Evolutionary conservation across 345 rosid species (phyloP), one percentile per base, ranked within the genome.

Genomic region (Pistacia integerrima): DNA sequence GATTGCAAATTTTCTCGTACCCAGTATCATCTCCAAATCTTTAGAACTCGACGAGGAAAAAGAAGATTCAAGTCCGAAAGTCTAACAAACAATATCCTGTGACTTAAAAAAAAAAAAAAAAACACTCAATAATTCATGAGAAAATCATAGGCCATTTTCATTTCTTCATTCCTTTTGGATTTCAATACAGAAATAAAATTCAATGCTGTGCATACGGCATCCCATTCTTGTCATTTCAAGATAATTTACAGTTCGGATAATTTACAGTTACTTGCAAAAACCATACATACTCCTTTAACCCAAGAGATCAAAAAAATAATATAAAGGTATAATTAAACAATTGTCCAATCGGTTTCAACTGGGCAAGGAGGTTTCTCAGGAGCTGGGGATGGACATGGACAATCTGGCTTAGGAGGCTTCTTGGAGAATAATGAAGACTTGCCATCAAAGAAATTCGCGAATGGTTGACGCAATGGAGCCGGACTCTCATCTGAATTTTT

Each of bases 351-450:
- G 72, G 55, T 88, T 74, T 85, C 93, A 35, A 82, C 93, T 12
- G 76, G 58, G 20, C 71, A 67, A 2, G 57, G 17, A 28, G 81
- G 59, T 18, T n/a, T 57, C 25, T 57, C 61, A 78, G 70, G 84
- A 4, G 77, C 76, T 1, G 36, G 75, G 4, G 84, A 8, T 62
- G 80, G 16, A 58, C 76, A 8, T 62, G 80, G 16, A 58, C 76
- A 78, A 30, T 87, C 87, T 44, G 89, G 88, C 87, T 73, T 89
- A 5, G 97, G 97, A 79, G 96, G 90, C 79, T 79, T 88, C 86
- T 92, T 93, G 2, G 88, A 81, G 77, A 95, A 91, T 76, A 94
- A 62, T 67, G 95, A 91, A 5, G 98, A 91, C 77, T 90, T 94
- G 79, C 90, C 88, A 79, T 95, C 97, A 20, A 95, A 95, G 82